Evolutionary conservation across 176 grass and related monocot genomes (phyloP), one percentile per base, ranked within the genome.

Genomic region (Poa pratensis): DNA sequence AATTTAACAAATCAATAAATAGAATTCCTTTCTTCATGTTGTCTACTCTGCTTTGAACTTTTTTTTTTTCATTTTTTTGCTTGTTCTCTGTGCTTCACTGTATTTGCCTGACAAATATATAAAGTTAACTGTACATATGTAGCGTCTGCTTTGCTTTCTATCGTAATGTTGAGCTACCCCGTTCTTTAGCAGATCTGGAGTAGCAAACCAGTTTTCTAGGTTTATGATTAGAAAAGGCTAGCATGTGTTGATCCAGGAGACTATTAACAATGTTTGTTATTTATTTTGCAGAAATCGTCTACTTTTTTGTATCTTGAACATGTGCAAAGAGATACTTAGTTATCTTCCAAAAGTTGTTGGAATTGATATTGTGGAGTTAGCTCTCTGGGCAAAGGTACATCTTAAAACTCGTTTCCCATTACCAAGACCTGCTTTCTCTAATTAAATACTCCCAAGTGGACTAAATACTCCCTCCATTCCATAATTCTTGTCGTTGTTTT

Each of bases 351-450:
- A 99, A 90, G 90, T 96, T 82, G 84, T 92, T 60, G 96, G 96
- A 73, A 92, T 99, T 84, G 96, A 99, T 89, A 89, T 99, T 37
- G 96, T 99, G 80, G 96, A 99, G 83, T 87, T 99, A 86, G 96
- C 96, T 58, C 91, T 99, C 27, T 99, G 96, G 96, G 96, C 91
- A 89, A 95, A 99, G 96, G 96, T 98, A 55, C 69, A 84, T 60
- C 65, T 59, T 54, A 19, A 32, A 85, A 28, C 9, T 76, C 73
- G 48, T 46, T n/a, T 57, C 73, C 50, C 46, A 66, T 89, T 32
- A 19, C 43, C 42, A 70, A 26, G 79, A 43, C 27, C 0, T 74
- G 28, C n/a, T 43, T 75, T 48, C 13, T 17, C 15, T 37, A 7
- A 28, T 10, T 59, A 76, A 75, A 27, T 58, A 67, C 69, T 59